A percentile compares a stretch with the other conserved stretches of the same genome.
These are phyloP conservation scores for Parsonsia alboflavescens DNA, from an alignment of 257 asterid species.

Conservation along the genomic window DNA sequence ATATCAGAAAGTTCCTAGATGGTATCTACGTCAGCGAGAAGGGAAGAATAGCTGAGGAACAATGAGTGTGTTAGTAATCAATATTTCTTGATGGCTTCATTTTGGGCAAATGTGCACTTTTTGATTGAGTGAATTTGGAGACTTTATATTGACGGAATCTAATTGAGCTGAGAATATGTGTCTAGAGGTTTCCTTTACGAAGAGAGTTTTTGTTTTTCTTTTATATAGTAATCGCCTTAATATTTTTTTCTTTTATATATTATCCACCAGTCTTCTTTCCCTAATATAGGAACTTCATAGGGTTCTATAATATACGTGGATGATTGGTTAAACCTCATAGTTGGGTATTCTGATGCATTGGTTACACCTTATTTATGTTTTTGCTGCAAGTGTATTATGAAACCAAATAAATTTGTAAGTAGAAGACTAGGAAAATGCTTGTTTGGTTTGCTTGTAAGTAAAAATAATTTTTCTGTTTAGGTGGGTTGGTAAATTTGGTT, in stretches of 20 bases:
- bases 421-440: no score
- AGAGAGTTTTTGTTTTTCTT: background rate
- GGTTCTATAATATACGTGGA: no score
- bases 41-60: conserved; percentile 60
- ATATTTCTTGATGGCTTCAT: conserved; percentile 1
- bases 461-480: no score
- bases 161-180: background rate
- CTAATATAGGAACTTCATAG: no score
- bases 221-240: background rate
- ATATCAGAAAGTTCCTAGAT: conserved; percentile 74
- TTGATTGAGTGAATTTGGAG: conserved; percentile 12
- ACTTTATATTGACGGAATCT: background rate
- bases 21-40: conserved; percentile 87
- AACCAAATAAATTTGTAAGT: no score
- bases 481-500: background rate
- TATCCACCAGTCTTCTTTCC: background rate
- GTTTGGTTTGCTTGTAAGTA: no score
- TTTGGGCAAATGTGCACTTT: conserved; percentile 15
- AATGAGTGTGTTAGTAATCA: conserved; percentile 22
- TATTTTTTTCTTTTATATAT: background rate
- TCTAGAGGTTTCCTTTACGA: background rate
- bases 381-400: no score
- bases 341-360: no score
- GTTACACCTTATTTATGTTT: no score
- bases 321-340: no score